phyloP scores from a whole-genome alignment of 2,329 filamentous ascomycete genomes.

The Claviceps purpurea region DNA sequence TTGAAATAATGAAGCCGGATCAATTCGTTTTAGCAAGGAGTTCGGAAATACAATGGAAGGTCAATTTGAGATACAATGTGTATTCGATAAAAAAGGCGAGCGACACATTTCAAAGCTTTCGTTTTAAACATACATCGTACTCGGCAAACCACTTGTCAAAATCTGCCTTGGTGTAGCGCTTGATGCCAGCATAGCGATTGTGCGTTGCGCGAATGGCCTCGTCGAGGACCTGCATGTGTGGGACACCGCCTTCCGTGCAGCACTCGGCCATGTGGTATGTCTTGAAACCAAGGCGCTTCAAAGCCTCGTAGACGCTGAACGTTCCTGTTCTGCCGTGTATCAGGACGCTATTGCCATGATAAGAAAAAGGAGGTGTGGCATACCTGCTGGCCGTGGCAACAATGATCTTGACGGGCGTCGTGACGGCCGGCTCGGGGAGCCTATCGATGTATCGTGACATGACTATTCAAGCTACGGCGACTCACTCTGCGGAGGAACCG shows the following conservation, averaged over 20 bases:
- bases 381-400: slow-evolving; percentile 25
- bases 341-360: not conserved
- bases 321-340: slow-evolving; percentile 15
- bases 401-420: slow-evolving; percentile 21
- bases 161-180: slow-evolving; percentile 11
- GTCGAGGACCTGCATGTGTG: slow-evolving; percentile 13
- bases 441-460: slow-evolving; percentile 24
- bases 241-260: slow-evolving; percentile 8
- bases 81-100: not conserved
- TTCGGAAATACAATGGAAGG: no score
- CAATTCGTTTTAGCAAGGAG: no score
- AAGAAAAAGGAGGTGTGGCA: not conserved
- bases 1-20: no score
- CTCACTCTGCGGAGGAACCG: not conserved
- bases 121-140: slow-evolving; percentile 18
- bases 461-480: not conserved
- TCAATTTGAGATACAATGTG: no score
- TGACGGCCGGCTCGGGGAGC: slow-evolving; percentile 17
- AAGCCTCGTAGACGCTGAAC: slow-evolving; percentile 15
- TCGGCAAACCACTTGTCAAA: slow-evolving; percentile 27
- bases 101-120: no score
- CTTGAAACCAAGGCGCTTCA: slow-evolving; percentile 21
- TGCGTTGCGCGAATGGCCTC: slow-evolving; percentile 19
- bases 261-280: slow-evolving; percentile 24
- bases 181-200: slow-evolving; percentile 7